Conservation (phyloP, 1,284 basidiomycete species). For the Volvariella volvacea region DNA sequence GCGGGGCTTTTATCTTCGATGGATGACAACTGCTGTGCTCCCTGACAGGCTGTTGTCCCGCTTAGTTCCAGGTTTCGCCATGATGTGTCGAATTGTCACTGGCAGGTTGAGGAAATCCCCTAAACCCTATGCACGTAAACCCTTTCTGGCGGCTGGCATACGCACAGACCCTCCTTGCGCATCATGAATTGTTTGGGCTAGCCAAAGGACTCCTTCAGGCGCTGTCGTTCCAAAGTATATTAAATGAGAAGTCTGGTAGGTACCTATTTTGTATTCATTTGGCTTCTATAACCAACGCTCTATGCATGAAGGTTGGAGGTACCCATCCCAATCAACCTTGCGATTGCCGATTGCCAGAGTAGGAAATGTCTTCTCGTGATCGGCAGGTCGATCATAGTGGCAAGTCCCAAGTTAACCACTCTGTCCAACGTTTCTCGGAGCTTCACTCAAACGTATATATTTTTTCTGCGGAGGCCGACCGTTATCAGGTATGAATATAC, state of each 20-base stretch:
- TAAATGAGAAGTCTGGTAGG: constrained; percentile 18
- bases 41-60: constrained; percentile 39
- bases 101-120: constrained; percentile 36
- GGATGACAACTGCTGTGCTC: constrained; percentile 36
- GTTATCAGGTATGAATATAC: too few species aligned
- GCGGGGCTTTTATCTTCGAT: constrained; percentile 34
- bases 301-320: constrained; percentile 44
- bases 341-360: too few species aligned
- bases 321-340: too few species aligned
- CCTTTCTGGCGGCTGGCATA: constrained; percentile 17
- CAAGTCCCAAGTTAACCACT: too few species aligned
- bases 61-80: constrained; percentile 29
- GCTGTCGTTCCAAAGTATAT: constrained; percentile 26
- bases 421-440: too few species aligned
- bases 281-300: constrained; percentile 5
- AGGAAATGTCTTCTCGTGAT: too few species aligned
- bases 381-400: too few species aligned
- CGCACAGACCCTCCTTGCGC: constrained; percentile 11
- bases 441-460: too few species aligned
- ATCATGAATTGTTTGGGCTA: constrained; percentile 3
- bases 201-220: not conserved
- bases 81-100: constrained; percentile 40
- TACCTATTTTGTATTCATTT: constrained; percentile 34
- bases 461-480: too few species aligned
- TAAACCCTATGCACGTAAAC: constrained; percentile 34